phyloP scores from a whole-genome alignment of 768 basidiomycete genomes.

The Chalciporus sphaerocephalus region DNA sequence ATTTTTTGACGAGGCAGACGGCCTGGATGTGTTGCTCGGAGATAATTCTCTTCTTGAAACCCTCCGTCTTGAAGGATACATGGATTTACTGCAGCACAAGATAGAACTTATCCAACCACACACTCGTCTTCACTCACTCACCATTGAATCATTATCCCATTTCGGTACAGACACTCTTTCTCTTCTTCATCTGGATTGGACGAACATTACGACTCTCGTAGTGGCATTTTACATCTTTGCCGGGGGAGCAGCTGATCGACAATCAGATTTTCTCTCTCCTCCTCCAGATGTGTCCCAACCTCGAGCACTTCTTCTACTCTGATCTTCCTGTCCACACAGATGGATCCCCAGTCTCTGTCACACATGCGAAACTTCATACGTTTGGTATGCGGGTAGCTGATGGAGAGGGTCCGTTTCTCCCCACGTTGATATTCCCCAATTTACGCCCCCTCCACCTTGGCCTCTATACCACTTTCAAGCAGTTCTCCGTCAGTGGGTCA shows the following conservation, averaged over 20 bases:
- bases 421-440: background rate
- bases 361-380: background rate
- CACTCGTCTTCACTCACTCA: background rate
- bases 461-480: accelerated
- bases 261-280: background rate
- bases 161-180: background rate
- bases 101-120: background rate
- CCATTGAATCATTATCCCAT: background rate
- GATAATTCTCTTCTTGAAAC: conserved; percentile 16
- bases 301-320: background rate
- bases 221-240: background rate
- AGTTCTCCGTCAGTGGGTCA: background rate
- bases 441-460: background rate
- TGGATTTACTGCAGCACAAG: background rate
- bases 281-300: background rate
- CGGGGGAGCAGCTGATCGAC: background rate
- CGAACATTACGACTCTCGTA: background rate
- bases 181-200: background rate
- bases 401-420: background rate
- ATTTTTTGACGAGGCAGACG: conserved; percentile 4
- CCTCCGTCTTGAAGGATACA: conserved; percentile 9
- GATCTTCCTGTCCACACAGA: background rate
- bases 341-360: background rate
- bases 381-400: background rate
- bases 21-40: conserved; percentile 10